Percentiles rank a stretch among this genome's conserved stretches.
These are phyloP conservation scores for Annulohypoxylon moriforme DNA, from an alignment of 495 filamentous ascomycete species.

Conservation along the genomic window DNA sequence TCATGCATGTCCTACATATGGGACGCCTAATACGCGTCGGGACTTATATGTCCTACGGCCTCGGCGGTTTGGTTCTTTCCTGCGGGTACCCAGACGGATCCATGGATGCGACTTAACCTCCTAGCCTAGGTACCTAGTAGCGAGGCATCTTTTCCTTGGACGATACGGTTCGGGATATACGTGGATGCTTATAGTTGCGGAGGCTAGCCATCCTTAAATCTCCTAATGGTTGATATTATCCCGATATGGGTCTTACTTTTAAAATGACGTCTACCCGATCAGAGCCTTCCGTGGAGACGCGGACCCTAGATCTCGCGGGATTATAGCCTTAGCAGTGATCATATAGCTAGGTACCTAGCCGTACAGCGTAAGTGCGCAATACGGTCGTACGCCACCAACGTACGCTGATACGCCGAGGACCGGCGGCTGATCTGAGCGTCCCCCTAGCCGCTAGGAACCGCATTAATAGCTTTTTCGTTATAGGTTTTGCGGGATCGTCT, in stretches of 20 bases:
- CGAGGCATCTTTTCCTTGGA: constrained; percentile 6
- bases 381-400: background rate
- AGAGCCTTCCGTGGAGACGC: background rate
- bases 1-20: constrained; percentile 37
- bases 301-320: background rate
- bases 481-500: background rate
- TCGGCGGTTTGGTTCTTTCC: constrained; percentile 15
- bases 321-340: background rate
- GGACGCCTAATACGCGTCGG: constrained; percentile 20
- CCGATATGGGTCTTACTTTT: constrained; percentile 18
- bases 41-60: constrained; percentile 28
- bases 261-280: background rate
- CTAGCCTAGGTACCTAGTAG: no score
- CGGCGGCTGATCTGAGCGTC: background rate
- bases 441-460: background rate
- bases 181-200: constrained; percentile 15
- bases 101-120: constrained; percentile 4
- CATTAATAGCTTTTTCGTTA: background rate
- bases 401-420: background rate
- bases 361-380: background rate
- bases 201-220: constrained; percentile 19
- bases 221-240: constrained; percentile 41
- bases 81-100: constrained; percentile 14
- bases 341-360: background rate
- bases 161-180: constrained; percentile 9